Conservation (phyloP, 1,284 basidiomycete genomes). For the Pterulicium gracile region DNA sequence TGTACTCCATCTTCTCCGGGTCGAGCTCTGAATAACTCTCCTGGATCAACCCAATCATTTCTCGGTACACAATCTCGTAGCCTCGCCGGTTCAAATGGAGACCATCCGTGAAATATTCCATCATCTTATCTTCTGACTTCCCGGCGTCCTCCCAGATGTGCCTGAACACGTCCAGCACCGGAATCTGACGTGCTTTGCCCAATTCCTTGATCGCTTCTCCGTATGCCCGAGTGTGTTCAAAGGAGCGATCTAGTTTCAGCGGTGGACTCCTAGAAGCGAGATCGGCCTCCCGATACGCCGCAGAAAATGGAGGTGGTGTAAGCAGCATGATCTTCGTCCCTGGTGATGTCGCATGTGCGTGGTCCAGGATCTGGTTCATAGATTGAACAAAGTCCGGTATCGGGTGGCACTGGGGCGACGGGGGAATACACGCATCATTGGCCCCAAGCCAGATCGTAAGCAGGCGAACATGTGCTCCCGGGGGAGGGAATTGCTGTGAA, state of each 20-base stretch:
- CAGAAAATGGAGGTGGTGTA: conserved; percentile 77
- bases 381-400: conserved; percentile 38
- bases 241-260: conserved; percentile 41
- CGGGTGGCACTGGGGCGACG: conserved; percentile 60
- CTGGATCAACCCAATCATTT: conserved; percentile 45
- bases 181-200: conserved; percentile 40
- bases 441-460: conserved; percentile 86
- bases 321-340: conserved; percentile 72
- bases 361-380: conserved; percentile 49
- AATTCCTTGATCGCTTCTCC: conserved; percentile 60
- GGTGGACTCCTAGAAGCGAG: conserved; percentile 34
- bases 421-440: conserved; percentile 65
- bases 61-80: conserved; percentile 60
- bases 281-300: conserved; percentile 38
- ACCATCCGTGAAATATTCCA: conserved; percentile 53
- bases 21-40: conserved; percentile 60
- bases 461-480: conserved; percentile 34
- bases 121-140: conserved; percentile 37
- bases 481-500: conserved; percentile 1
- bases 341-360: conserved; percentile 60
- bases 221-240: conserved; percentile 53
- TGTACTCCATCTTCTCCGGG: conserved; percentile 40
- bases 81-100: conserved; percentile 67
- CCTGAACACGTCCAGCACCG: conserved; percentile 63
- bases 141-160: conserved; percentile 57